A percentile compares a stretch with the other conserved stretches of the same genome.
Conservation (phyloP, 345 rosid species). For the Sonneratia alba region DNA sequence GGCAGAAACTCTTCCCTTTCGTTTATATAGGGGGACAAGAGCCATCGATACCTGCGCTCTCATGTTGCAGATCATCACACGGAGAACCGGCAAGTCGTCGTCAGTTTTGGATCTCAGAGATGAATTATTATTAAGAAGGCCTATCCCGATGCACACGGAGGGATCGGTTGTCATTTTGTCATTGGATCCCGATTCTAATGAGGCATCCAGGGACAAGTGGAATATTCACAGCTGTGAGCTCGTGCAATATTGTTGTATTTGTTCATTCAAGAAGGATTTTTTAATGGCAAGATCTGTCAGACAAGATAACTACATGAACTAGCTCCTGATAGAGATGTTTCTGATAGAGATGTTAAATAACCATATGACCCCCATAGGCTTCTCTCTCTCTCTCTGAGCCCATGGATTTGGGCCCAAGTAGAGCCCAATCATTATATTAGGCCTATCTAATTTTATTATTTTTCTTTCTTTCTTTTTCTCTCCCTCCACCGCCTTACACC, state of each 20-base stretch:
- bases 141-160: background rate
- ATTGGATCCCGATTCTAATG: background rate
- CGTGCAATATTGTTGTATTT: background rate
- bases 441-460: too few species aligned
- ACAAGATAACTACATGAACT: background rate
- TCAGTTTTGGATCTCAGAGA: conserved; percentile 1
- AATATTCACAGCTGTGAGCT: background rate
- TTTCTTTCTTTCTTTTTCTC: too few species aligned
- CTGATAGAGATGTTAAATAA: background rate
- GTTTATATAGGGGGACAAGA: background rate
- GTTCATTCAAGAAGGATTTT: conserved; percentile 4
- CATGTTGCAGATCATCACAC: conserved; percentile 6
- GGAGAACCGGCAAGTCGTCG: background rate
- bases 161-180: background rate
- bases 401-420: too few species aligned
- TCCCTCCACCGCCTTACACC: too few species aligned
- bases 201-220: background rate
- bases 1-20: background rate
- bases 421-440: too few species aligned
- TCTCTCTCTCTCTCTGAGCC: background rate
- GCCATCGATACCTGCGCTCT: background rate
- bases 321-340: background rate
- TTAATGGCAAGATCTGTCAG: background rate
- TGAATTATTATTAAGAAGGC: background rate
- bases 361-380: background rate